Conservation (phyloP, 495 filamentous ascomycete genomes). For the Opeltia flavorubescens region DNA sequence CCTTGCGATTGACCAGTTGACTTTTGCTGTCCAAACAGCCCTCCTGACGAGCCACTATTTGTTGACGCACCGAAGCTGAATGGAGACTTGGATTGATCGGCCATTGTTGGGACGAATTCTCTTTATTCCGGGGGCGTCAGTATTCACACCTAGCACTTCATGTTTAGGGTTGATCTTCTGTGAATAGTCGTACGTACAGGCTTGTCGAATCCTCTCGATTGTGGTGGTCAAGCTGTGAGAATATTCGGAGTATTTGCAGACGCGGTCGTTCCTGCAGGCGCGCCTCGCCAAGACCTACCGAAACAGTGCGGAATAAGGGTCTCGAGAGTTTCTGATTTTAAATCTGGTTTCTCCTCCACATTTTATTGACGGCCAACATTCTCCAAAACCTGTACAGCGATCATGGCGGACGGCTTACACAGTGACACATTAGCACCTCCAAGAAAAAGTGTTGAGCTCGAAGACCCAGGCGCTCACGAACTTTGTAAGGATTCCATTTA, state of each 20-base stretch:
- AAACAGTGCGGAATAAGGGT: too few species aligned
- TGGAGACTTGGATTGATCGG: conserved; percentile 12
- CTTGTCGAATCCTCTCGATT: too few species aligned
- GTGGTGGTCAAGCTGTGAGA: too few species aligned
- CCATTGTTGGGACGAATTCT: conserved; percentile 10
- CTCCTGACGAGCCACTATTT: conserved; percentile 22
- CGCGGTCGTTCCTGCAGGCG: too few species aligned
- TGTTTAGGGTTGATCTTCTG: too few species aligned
- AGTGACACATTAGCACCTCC: conserved; percentile 46
- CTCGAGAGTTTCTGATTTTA: background rate
- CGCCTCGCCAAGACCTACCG: too few species aligned
- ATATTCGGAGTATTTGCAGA: too few species aligned
- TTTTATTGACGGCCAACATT: background rate
- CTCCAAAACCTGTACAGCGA: background rate
- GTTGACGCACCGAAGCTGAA: conserved; percentile 26
- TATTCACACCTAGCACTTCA: too few species aligned
- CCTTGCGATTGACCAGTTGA: conserved; percentile 8
- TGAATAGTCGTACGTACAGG: too few species aligned
- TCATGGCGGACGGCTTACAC: background rate
- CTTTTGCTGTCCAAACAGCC: conserved; percentile 11
- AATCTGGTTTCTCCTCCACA: background rate
- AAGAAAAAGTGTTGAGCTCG: conserved; percentile 43
- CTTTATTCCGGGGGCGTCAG: too few species aligned
- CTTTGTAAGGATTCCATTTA: conserved; percentile 39
- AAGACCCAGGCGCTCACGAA: conserved; percentile 75